phyloP scores from a whole-genome alignment of 441 rosid species.

The Euphorbia schlechtendalii region DNA sequence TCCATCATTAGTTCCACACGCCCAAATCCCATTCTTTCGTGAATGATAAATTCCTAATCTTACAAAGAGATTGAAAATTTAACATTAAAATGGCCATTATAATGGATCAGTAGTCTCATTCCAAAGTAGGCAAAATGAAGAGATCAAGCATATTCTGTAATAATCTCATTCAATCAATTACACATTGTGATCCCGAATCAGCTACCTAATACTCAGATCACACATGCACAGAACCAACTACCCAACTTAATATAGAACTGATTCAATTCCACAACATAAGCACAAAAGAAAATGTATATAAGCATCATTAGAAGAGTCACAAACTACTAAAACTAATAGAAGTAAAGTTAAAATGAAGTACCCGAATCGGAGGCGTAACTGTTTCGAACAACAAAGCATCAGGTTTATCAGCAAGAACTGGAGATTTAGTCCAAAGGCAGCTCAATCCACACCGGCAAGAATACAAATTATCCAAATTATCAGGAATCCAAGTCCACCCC shows the following conservation, averaged over 20 bases:
- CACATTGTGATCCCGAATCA: not conserved
- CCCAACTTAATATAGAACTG: not conserved
- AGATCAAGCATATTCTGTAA: not conserved
- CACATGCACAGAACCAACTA: not conserved
- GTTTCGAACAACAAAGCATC: constrained; percentile 84
- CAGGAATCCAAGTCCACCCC: constrained; percentile 98
- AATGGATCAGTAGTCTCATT: not conserved
- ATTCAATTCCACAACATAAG: not conserved
- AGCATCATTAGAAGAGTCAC: not conserved
- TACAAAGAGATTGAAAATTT: not conserved
- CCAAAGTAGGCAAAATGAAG: not conserved
- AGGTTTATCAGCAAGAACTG: constrained; percentile 74
- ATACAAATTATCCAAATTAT: constrained; percentile 83
- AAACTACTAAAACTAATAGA: not conserved
- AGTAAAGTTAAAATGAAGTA: constrained; percentile 16
- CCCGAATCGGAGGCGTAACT: constrained; percentile 69
- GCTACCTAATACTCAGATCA: constrained; percentile 1
- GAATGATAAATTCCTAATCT: not conserved
- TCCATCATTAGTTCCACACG: not conserved
- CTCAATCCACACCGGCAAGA: constrained; percentile 78
- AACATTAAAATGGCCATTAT: not conserved
- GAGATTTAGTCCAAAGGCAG: constrained; percentile 94
- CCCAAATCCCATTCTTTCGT: not conserved
- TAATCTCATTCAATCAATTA: not conserved
- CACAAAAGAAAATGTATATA: not conserved